Percentiles rank a stretch among this genome's conserved stretches.
These are phyloP conservation scores for Trichoderma orchidacearum DNA, from an alignment of 495 filamentous ascomycete genomes.

Conservation along the genomic window DNA sequence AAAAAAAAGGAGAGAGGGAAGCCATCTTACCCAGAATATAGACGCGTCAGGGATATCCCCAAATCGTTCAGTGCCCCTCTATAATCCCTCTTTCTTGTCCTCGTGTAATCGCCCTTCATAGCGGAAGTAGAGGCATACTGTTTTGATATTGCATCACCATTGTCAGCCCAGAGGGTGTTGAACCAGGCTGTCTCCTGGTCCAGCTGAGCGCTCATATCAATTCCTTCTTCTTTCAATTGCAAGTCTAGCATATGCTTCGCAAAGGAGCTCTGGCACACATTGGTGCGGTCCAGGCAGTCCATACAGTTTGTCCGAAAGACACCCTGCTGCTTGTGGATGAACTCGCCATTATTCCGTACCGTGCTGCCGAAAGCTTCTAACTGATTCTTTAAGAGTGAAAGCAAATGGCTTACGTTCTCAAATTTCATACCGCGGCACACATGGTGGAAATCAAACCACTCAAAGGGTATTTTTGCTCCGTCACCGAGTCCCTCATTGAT, in stretches of 20 bases:
- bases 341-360: conserved; percentile 33
- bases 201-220: conserved; percentile 50
- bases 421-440: conserved; percentile 94
- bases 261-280: conserved; percentile 82
- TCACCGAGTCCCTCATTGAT: conserved; percentile 40
- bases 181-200: conserved; percentile 79
- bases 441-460: conserved; percentile 94
- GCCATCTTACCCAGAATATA: conserved; percentile 40
- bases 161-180: conserved; percentile 91
- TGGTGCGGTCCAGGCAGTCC: conserved; percentile 92
- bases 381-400: conserved; percentile 50
- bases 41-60: conserved; percentile 67
- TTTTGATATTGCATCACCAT: conserved; percentile 63
- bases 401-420: conserved; percentile 71
- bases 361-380: conserved; percentile 54
- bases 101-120: conserved; percentile 88
- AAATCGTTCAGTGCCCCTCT: conserved; percentile 88
- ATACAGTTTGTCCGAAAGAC: conserved; percentile 89
- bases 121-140: conserved; percentile 82
- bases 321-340: conserved; percentile 48
- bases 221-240: conserved; percentile 60
- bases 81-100: conserved; percentile 80
- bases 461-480: conserved; percentile 31
- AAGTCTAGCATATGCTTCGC: conserved; percentile 61
- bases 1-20: background rate